Percentiles rank a stretch among this genome's conserved stretches.
These are phyloP conservation scores for Fraxinus sp. DNA, from an alignment of 305 asterid species.

Conservation along the genomic window DNA sequence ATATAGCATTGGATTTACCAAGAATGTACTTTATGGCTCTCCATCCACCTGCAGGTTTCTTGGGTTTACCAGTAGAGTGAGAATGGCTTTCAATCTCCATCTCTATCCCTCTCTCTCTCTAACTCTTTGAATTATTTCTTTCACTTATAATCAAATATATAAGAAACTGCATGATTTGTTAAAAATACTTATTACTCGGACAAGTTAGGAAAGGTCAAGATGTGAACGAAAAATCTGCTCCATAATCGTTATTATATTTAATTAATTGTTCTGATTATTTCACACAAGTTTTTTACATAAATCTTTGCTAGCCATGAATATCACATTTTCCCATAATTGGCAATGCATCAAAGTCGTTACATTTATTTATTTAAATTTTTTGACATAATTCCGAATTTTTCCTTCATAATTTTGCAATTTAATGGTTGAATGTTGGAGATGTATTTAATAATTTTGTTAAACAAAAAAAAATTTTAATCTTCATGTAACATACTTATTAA, in stretches of 20 bases:
- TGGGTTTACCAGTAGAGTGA: slow-evolving; percentile 24
- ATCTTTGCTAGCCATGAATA: neutral
- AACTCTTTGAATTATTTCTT: neutral
- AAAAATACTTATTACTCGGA: slow-evolving; percentile 2
- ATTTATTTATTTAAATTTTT: neutral
- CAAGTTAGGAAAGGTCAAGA: neutral
- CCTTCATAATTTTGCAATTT: neutral
- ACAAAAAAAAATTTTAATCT: neutral
- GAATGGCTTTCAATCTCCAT: slow-evolving; percentile 32
- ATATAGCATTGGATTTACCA: slow-evolving; percentile 35
- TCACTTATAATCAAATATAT: neutral
- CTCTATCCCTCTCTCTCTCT: slow-evolving; percentile 13
- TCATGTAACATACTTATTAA: neutral
- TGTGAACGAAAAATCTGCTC: neutral
- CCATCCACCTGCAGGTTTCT: slow-evolving; percentile 59
- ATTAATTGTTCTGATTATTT: neutral
- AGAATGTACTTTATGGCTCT: slow-evolving; percentile 71
- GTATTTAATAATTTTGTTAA: neutral
- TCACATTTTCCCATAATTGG: neutral
- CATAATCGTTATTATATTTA: neutral
- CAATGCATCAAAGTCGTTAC: neutral
- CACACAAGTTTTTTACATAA: neutral
- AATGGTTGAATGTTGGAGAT: neutral
- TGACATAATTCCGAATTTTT: neutral
- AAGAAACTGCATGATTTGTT: neutral